Evolutionary conservation across 306 rosid species (phyloP).

Genomic region (Corylus americana): DNA sequence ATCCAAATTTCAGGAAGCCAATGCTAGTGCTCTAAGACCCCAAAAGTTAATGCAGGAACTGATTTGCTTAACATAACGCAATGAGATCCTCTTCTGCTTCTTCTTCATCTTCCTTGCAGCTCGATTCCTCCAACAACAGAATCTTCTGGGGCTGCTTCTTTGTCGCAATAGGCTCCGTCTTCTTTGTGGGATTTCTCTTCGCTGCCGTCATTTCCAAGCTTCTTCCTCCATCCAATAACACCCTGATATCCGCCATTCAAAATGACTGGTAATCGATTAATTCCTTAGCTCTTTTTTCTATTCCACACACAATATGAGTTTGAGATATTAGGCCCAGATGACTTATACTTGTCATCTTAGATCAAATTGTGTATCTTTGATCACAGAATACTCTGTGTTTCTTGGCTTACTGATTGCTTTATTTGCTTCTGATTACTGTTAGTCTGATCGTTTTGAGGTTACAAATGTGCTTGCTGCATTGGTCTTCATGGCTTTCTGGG

Average conservation of each 20-base stretch:
- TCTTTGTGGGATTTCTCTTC: conserved; percentile 52
- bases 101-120: conserved; percentile 7
- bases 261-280: conserved; percentile 61
- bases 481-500: neutral
- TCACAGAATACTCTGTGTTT: neutral
- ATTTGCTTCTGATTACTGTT: neutral
- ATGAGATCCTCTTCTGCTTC: conserved; percentile 22
- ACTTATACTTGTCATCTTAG: neutral
- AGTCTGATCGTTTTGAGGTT: neutral
- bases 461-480: neutral
- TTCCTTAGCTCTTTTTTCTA: neutral
- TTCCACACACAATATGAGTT: neutral
- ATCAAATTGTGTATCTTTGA: neutral
- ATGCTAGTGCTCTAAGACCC: no score
- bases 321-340: neutral
- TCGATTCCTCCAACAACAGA: conserved; percentile 26
- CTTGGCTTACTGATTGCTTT: neutral
- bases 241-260: conserved; percentile 62
- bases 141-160: conserved; percentile 57
- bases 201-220: conserved; percentile 65
- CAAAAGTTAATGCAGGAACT: no score
- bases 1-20: no score
- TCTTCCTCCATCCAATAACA: conserved; percentile 52
- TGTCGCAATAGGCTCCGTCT: conserved; percentile 47
- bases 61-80: neutral